Conservation (phyloP, 164 flowering plant species). For the Warburgia ugandensis region DNA sequence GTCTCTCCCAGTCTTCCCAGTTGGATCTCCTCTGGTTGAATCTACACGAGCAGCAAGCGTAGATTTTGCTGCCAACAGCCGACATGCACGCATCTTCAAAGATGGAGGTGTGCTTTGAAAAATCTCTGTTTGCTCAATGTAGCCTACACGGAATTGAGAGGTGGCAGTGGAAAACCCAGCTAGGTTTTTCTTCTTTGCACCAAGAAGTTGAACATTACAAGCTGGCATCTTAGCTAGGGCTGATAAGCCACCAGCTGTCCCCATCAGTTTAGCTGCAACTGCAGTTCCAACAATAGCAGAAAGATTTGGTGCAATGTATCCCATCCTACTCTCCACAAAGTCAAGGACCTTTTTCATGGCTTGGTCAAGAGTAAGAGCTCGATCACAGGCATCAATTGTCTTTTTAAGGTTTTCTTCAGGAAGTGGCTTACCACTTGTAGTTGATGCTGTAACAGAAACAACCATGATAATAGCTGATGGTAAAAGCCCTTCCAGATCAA, state of each 20-base stretch:
- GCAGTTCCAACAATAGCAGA: constrained; percentile 96
- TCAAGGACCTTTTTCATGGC: constrained; percentile 88
- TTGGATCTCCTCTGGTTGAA: constrained; percentile 77
- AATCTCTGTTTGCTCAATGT: constrained; percentile 79
- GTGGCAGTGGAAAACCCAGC: constrained; percentile 95
- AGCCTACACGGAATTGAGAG: constrained; percentile 85
- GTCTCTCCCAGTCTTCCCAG: constrained; percentile 69
- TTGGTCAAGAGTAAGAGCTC: constrained; percentile 80
- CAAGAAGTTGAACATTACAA: constrained; percentile 95
- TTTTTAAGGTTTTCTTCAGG: constrained; percentile 73
- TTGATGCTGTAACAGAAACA: constrained; percentile 90
- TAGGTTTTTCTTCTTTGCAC: constrained; percentile 78
- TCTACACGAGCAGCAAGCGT: constrained; percentile 93
- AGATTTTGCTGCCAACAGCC: constrained; percentile 78
- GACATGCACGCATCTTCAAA: constrained; percentile 77
- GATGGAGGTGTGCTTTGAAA: constrained; percentile 87
- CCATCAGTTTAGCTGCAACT: constrained; percentile 97
- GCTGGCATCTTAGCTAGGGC: constrained; percentile 96
- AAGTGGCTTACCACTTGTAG: constrained; percentile 89
- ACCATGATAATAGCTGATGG: constrained; percentile 97
- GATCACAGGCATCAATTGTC: constrained; percentile 89
- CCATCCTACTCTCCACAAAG: constrained; percentile 94
- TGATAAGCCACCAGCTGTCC: constrained; percentile 92
- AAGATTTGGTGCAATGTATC: constrained; percentile 91
- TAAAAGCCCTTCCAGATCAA: constrained; percentile 88